Percentiles rank a stretch among this genome's conserved stretches.
These are phyloP conservation scores for Pseudonitzschia delicatissima DNA, from an alignment of 108 stramenopile genomes.

Conservation along the genomic window DNA sequence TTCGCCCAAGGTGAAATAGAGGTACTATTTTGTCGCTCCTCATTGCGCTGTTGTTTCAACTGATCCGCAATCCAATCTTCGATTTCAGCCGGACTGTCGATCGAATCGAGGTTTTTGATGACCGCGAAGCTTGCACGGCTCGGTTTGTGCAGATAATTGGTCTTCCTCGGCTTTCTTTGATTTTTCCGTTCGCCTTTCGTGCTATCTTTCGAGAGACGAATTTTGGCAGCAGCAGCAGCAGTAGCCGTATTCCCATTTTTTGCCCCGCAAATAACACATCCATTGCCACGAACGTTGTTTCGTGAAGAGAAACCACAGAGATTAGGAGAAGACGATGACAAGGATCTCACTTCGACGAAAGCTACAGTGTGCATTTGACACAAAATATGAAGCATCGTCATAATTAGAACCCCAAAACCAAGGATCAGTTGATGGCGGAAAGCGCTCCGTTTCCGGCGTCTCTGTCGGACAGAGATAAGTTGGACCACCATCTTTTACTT, in stretches of 20 bases:
- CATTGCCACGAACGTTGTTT: no score
- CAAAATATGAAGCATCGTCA: not conserved
- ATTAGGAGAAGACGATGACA: not conserved
- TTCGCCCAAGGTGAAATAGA: not conserved
- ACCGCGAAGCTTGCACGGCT: no score
- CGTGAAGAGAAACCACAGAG: no score
- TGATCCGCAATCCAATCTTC: constrained; percentile 6
- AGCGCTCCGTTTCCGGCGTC: not conserved
- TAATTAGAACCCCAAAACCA: not conserved
- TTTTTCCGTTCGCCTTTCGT: not conserved
- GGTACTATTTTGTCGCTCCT: not conserved
- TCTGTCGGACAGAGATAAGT: not conserved
- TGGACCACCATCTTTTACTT: not conserved
- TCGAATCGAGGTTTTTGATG: not conserved
- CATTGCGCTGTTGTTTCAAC: not conserved
- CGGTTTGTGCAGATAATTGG: not conserved
- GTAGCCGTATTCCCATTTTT: no score
- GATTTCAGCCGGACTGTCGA: not conserved
- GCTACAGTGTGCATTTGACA: constrained; percentile 4
- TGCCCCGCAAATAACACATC: no score
- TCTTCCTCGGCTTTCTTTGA: not conserved
- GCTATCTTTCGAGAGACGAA: no score
- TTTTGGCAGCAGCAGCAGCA: no score
- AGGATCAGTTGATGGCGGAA: not conserved
- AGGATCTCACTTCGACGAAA: constrained; percentile 5